Percentiles rank a stretch among this genome's conserved stretches.
phyloP scores from a whole-genome alignment of 2,329 filamentous ascomycete species.

The Colletotrichum sp. region DNA sequence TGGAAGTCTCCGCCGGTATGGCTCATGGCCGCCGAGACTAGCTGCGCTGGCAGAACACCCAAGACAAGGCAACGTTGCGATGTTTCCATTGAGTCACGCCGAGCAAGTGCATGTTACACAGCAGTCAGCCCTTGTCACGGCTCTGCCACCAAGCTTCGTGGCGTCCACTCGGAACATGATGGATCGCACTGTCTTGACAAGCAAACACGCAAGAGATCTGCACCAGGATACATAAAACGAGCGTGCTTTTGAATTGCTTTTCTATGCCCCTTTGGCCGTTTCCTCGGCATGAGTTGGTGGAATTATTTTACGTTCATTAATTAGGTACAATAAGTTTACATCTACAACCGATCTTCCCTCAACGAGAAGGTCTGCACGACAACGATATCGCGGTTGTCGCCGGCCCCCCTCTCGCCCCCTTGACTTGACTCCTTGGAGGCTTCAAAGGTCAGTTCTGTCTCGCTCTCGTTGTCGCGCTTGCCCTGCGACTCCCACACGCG shows the following conservation, averaged over 20 bases:
- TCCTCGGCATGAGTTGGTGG: background rate
- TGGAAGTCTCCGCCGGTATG: fast-evolving
- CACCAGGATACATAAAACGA: background rate
- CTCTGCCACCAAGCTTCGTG: background rate
- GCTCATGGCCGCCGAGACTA: background rate
- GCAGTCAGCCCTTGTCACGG: background rate
- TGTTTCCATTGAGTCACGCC: background rate
- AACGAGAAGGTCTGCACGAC: conserved; percentile 11
- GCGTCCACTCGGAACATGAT: background rate
- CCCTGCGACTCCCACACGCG: conserved; percentile 15
- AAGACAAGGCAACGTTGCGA: background rate
- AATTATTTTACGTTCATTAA: background rate
- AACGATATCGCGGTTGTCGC: conserved; percentile 6
- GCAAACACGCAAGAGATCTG: background rate
- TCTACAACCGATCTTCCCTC: conserved; percentile 2
- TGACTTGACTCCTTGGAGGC: conserved; percentile 4
- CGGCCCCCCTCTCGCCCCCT: background rate
- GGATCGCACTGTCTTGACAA: background rate
- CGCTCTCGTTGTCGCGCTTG: conserved; percentile 18
- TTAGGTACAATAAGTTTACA: background rate
- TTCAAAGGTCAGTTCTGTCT: conserved; percentile 20
- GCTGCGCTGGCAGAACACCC: background rate
- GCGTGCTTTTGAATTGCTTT: background rate
- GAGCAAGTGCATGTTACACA: background rate
- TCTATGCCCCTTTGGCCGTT: background rate